Evolutionary conservation across 192 early-diverging fungal genomes (phyloP).

Genomic region (Cladochytrium replicatum): DNA sequence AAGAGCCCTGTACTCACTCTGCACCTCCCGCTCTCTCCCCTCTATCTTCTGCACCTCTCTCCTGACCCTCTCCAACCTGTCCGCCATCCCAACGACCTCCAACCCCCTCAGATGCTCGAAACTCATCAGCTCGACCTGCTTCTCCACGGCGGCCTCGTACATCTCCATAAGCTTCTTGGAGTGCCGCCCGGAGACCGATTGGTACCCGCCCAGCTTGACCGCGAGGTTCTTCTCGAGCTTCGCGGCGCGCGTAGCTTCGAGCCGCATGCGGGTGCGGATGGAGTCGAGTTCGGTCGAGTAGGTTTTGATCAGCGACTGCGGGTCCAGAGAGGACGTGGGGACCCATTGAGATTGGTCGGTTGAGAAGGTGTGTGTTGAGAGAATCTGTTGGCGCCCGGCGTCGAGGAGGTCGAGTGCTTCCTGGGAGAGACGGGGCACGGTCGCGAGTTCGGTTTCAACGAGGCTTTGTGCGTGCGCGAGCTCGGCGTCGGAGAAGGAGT

Average conservation of each 20-base stretch:
- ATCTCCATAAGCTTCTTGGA: conserved; percentile 54
- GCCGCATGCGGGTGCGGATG: conserved; percentile 61
- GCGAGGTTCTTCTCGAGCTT: conserved; percentile 79
- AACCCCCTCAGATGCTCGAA: conserved; percentile 13
- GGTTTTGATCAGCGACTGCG: no score
- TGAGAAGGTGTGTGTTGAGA: no score
- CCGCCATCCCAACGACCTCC: conserved; percentile 28
- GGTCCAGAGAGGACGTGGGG: no score
- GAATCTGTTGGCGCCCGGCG: no score
- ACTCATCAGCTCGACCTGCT: conserved; percentile 10
- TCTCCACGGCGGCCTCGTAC: conserved; percentile 8
- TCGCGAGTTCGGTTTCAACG: no score
- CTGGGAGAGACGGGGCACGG: no score
- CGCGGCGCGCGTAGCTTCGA: conserved; percentile 60
- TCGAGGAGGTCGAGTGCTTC: no score
- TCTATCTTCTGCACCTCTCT: conserved; percentile 40
- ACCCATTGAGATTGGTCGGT: no score
- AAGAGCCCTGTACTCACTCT: conserved; percentile 56
- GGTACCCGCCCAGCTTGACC: conserved; percentile 75
- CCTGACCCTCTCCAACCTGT: conserved; percentile 43
- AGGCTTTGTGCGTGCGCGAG: no score
- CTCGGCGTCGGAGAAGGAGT: no score
- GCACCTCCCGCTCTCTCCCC: conserved; percentile 45
- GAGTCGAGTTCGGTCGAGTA: conserved; percentile 26
- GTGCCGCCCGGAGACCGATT: no score